Evolutionary conservation across 73 alveolate genomes (phyloP).

Genomic region (Tetrahymena elliotti): DNA sequence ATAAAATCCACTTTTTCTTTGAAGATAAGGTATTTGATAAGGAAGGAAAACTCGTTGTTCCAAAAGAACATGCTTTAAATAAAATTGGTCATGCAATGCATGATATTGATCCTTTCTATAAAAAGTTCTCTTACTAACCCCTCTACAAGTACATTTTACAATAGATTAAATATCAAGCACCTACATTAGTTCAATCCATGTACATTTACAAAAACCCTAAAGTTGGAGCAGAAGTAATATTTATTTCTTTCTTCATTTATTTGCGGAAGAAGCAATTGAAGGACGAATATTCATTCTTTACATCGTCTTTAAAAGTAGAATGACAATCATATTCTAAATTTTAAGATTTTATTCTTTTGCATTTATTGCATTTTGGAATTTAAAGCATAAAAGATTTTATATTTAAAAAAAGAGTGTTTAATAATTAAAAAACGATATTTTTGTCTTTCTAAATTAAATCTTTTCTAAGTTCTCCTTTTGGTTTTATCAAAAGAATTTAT

Average conservation of each 20-base stretch:
- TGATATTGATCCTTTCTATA: constrained; percentile 55
- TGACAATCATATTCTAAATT: too few relatives aligned
- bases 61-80: constrained; percentile 35
- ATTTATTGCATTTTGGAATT: too few relatives aligned
- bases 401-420: too few relatives aligned
- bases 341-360: too few relatives aligned
- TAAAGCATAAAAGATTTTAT: too few relatives aligned
- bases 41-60: neutral
- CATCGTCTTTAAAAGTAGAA: too few relatives aligned
- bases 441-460: neutral
- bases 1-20: neutral
- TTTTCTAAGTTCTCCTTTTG: neutral
- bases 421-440: neutral
- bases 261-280: too few relatives aligned
- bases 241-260: neutral
- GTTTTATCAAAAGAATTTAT: neutral
- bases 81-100: constrained; percentile 74
- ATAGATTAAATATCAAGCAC: constrained; percentile 40
- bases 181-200: constrained; percentile 54
- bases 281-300: too few relatives aligned
- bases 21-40: neutral
- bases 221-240: constrained; percentile 61
- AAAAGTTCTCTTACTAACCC: constrained; percentile 37
- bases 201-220: constrained; percentile 60
- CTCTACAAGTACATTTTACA: constrained; percentile 23